phyloP scores from a whole-genome alignment of 768 basidiomycete genomes.

The Pleurotus eryngii region DNA sequence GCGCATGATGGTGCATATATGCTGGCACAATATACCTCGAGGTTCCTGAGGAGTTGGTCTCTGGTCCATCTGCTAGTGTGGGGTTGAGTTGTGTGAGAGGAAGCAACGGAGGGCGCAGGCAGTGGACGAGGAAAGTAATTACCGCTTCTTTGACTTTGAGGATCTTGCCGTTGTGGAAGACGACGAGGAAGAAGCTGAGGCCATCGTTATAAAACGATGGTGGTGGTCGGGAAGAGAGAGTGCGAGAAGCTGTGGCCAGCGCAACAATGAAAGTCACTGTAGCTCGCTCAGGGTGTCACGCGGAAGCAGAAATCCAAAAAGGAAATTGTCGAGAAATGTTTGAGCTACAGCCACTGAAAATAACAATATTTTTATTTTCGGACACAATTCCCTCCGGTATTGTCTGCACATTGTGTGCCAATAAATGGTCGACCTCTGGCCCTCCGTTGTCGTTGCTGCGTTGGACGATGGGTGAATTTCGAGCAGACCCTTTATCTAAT shows the following conservation, averaged over 20 bases:
- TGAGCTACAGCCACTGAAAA: slow-evolving; percentile 3
- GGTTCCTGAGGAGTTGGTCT: slow-evolving; percentile 45
- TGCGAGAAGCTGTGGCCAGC: slow-evolving; percentile 29
- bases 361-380: background rate
- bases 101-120: slow-evolving; percentile 16
- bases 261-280: slow-evolving; percentile 30
- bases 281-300: slow-evolving; percentile 24
- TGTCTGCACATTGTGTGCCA: background rate
- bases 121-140: slow-evolving; percentile 13
- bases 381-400: background rate
- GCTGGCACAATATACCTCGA: slow-evolving; percentile 33
- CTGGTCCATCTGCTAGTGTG: slow-evolving; percentile 39
- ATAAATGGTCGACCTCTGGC: background rate
- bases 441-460: background rate
- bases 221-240: slow-evolving; percentile 17
- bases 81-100: slow-evolving; percentile 21
- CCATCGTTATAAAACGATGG: slow-evolving; percentile 23
- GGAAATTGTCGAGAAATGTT: slow-evolving; percentile 13
- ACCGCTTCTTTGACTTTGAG: slow-evolving; percentile 33
- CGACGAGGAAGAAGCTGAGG: slow-evolving; percentile 38
- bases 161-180: slow-evolving; percentile 18
- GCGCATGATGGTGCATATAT: slow-evolving; percentile 5
- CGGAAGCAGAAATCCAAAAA: slow-evolving; percentile 18
- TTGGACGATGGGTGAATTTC: background rate
- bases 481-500: background rate